phyloP scores from a whole-genome alignment of 176 grass and related monocot genomes.

The Aegilops bicornis region DNA sequence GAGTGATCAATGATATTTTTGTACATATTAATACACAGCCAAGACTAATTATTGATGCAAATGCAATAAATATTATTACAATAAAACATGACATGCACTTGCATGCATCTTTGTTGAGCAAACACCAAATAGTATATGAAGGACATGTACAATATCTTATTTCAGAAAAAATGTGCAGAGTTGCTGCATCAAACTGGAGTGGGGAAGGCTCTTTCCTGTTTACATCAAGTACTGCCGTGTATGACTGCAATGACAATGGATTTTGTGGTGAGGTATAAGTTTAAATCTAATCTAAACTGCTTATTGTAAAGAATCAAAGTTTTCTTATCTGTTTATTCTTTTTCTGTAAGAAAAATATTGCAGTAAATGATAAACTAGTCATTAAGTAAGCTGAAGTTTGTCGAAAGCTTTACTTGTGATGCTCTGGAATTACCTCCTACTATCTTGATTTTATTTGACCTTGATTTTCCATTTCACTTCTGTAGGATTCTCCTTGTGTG shows the following conservation, averaged over 20 bases:
- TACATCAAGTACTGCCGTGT: conserved; percentile 78
- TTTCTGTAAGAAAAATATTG: conserved; percentile 1
- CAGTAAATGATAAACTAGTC: not conserved
- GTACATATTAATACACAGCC: not conserved
- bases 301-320: conserved; percentile 5
- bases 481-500: conserved; percentile 73
- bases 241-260: conserved; percentile 78
- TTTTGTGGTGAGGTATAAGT: conserved; percentile 61
- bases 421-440: not conserved
- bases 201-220: conserved; percentile 86
- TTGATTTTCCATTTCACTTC: conserved; percentile 21
- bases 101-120: not conserved
- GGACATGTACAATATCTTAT: conserved; percentile 33
- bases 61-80: not conserved
- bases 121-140: conserved; percentile 13
- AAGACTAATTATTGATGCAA: not conserved
- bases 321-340: not conserved
- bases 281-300: conserved; percentile 28
- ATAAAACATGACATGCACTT: conserved; percentile 11
- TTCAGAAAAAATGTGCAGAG: conserved; percentile 50
- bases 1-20: not conserved
- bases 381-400: not conserved
- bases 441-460: conserved; percentile 21
- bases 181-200: conserved; percentile 81
- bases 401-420: not conserved